Evolutionary conservation across 1,139 yeast species (phyloP), one percentile per base, ranked within the genome.

Genomic region (Lodderomyces elongisporus): DNA sequence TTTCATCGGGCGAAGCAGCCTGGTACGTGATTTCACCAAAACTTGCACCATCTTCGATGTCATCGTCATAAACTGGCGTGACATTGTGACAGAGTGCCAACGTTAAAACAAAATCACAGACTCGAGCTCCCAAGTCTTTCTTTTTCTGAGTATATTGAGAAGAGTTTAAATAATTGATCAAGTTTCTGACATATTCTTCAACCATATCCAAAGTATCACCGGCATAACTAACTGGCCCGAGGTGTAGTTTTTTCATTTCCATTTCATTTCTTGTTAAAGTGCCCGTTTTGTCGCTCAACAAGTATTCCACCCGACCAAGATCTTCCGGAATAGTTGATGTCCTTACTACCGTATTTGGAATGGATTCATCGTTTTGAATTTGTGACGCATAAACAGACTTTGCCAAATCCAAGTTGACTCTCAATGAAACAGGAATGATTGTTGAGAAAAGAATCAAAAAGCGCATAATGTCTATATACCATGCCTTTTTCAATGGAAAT

Each of bases 271-370:
- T 96, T 5, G 99, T 93, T 45, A 93, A 69, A 0, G 99, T 93
- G 16, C 99, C 99, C 0, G 99, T 93, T 55, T 93, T 93, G 56
- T 93, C 99, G 43, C 91, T 82, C 30, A 93, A 66, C 36, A 93
- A 62, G 55, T 91, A 93, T 55, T 93, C 98, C 34, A 93, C 84
- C 47, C 99, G 71, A 12, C 99, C 99, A 44, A 93, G 66, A 59
- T 93, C 99, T 58, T 93, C 99, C 1, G 98, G 98, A 30, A 93
- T 93, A 0, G 98, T 93, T 34, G 96, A 87, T 0, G 98, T 91
- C 52, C 99, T 76, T 4, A 93, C 99, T 40, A 93, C 77, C 0
- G 98, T 89, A 9, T 79, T 87, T 2, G 85, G 81, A 14, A 93
- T 91, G 5, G 78, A 72, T 16, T 56, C 47, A 56, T 93, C 99